A percentile compares a stretch with the other conserved stretches of the same genome.
phyloP scores from a whole-genome alignment of 768 basidiomycete species.

The Suillus fuscotomentosus region DNA sequence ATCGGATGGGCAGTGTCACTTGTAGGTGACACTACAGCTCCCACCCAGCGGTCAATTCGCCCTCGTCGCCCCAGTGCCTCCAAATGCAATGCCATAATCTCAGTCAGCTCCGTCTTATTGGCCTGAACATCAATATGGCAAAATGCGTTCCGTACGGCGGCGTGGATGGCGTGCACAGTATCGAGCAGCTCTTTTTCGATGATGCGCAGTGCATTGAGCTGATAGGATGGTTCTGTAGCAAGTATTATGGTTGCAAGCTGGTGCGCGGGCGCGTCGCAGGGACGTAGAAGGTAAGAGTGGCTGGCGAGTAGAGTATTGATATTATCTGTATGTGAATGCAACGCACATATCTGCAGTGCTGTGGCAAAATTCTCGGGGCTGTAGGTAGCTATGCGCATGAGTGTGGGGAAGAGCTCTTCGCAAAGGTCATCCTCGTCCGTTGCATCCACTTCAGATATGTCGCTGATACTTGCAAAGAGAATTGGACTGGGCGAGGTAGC shows the following conservation, averaged over 20 bases:
- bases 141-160: conserved; percentile 46
- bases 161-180: conserved; percentile 40
- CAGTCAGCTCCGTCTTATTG: conserved; percentile 39
- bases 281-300: conserved; percentile 57
- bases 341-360: conserved; percentile 52
- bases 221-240: conserved; percentile 24
- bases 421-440: conserved; percentile 31
- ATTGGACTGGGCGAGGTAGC: conserved; percentile 44
- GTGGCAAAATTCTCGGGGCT: conserved; percentile 53
- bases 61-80: conserved; percentile 40
- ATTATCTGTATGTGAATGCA: conserved; percentile 31
- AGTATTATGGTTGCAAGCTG: conserved; percentile 46
- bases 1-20: conserved; percentile 43
- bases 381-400: conserved; percentile 42
- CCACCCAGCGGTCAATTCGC: conserved; percentile 54
- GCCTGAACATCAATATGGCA: conserved; percentile 41
- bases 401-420: conserved; percentile 31
- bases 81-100: conserved; percentile 43
- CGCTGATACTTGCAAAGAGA: conserved; percentile 43
- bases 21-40: conserved; percentile 41
- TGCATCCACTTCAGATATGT: conserved; percentile 28
- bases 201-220: conserved; percentile 37
- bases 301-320: conserved; percentile 43
- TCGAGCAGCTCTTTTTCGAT: conserved; percentile 54
- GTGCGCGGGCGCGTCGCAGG: conserved; percentile 48